Evolutionary conservation across 345 rosid species (phyloP), one percentile per base, ranked within the genome.

Genomic region (Lumnitzera littorea): DNA sequence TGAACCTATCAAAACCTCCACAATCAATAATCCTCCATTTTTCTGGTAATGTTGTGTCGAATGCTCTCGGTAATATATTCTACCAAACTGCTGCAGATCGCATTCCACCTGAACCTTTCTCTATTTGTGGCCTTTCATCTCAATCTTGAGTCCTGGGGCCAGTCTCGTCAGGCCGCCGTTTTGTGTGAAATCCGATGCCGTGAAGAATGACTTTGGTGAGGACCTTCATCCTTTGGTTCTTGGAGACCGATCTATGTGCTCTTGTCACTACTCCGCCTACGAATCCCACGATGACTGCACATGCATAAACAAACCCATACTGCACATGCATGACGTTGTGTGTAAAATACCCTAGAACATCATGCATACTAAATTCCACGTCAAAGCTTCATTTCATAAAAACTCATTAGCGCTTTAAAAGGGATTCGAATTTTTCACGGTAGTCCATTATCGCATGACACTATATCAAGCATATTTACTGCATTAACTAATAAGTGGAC

Each of bases 111-210:
- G 16, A 65, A 13, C 66, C 82, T 65, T 63, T 75, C 60, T 66
- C 91, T 64, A 72, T 64, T 72, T 83, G 76, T 52, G 68, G 60
- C 65, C 63, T 73, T 48, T 11, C 48, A 13, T 50, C 50, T n/a
- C 81, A 75, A 61, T 75, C 76, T 88, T 17, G 89, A 79, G 75
- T 92, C 79, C 87, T 79, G 68, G 99, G 96, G 74, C 74, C 97
- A 47, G 67, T 76, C 61, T 84, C 96, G 97, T 64, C 81, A 12
- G 75, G 84, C 67, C 96, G 82, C 61, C 81, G 72, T 70, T 74
- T 86, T 68, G 97, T 88, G 97, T 94, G 99, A 94, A 69, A 62
- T 72, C 64, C 72, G 67, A 65, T 77, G 75, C 64, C 69, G 69
- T 71, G 63, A 73, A 78, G 82, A 70, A 78, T 74, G 88, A 69